Evolutionary conservation across 495 filamentous ascomycete genomes (phyloP), one percentile per base, ranked within the genome.

Genomic region (Lophiostoma macrostomum): DNA sequence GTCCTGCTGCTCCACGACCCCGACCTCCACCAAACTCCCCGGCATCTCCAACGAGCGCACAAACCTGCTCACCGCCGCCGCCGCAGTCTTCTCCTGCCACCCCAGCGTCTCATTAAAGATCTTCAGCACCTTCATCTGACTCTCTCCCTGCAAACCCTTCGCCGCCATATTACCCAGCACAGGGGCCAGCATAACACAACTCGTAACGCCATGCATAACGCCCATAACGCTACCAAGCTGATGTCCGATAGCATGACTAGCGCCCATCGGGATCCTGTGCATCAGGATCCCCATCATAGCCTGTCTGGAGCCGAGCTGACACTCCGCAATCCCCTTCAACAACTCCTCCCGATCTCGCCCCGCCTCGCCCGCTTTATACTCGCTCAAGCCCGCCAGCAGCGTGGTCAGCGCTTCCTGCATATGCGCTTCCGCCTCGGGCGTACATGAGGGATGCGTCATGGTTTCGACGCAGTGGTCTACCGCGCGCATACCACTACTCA

Each of bases 401-500:
- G 32, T 31, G 28, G 34, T 27, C 11, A 42, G 12, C 14, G 24
- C 50, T 23, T 29, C 20, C 22, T 35, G 50, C 4, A 34, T 41
- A 22, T 57, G 53, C 10, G 10, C 27, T 8, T 42, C 43, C 20
- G 31, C 49, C 18, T 36, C 41, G 11, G 38, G 18, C 22, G 46
- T 32, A n/a, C 18, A 32, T 10, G 32, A 14, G 13, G 44, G 44
- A 36, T 48, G 32, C 19, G 28, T 34, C 14, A 48, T 48, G 8
- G 44, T 48, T 30, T 48, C 44, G 24, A 48, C 44, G n/a, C 44
- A 48, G 36, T 48, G 44, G 20, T 48, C 44, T 16, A 48, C 44
- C 13, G 44, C 44, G 13, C 44, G 11, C 5, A 48, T 28, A 14
- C 44, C 44, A 2, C 13, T 16, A 48, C 40, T 45, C 50, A 45